phyloP scores from a whole-genome alignment of 1,139 yeast species.

The Hyphopichia fennica region DNA sequence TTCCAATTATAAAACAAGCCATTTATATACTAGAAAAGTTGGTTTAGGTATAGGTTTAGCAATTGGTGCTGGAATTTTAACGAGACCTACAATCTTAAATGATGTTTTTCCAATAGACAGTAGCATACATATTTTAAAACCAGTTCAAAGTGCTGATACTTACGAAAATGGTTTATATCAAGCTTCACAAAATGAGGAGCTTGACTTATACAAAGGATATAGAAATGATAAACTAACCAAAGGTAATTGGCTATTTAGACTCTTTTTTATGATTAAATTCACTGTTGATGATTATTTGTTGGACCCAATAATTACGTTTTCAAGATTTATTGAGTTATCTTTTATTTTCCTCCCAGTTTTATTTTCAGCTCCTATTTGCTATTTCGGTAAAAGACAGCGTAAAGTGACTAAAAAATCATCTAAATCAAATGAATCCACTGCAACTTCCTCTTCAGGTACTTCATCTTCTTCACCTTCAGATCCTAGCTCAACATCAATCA shows the following conservation, averaged over 20 bases:
- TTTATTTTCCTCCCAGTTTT: constrained; percentile 71
- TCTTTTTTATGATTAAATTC: constrained; percentile 38
- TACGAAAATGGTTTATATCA: constrained; percentile 65
- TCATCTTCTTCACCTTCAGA: background rate
- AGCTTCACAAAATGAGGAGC: constrained; percentile 59
- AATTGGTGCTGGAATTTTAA: background rate
- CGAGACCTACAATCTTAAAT: constrained; percentile 17
- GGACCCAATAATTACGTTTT: constrained; percentile 69
- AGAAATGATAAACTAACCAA: constrained; percentile 23
- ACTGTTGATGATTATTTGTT: constrained; percentile 50
- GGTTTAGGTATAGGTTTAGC: background rate
- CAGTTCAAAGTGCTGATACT: constrained; percentile 56
- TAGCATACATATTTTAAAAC: constrained; percentile 36
- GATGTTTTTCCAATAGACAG: constrained; percentile 37
- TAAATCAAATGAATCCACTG: background rate
- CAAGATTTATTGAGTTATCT: constrained; percentile 69
- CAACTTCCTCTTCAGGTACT: background rate
- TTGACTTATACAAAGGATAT: constrained; percentile 23
- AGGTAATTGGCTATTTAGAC: constrained; percentile 25
- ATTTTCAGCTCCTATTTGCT: constrained; percentile 61
- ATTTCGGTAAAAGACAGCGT: constrained; percentile 51
- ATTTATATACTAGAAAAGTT: background rate
- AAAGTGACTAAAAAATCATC: background rate
- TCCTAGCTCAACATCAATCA: background rate
- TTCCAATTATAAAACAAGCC: background rate